Conservation (phyloP, 2,329 filamentous ascomycete genomes). For the Ceratocystis destructans region DNA sequence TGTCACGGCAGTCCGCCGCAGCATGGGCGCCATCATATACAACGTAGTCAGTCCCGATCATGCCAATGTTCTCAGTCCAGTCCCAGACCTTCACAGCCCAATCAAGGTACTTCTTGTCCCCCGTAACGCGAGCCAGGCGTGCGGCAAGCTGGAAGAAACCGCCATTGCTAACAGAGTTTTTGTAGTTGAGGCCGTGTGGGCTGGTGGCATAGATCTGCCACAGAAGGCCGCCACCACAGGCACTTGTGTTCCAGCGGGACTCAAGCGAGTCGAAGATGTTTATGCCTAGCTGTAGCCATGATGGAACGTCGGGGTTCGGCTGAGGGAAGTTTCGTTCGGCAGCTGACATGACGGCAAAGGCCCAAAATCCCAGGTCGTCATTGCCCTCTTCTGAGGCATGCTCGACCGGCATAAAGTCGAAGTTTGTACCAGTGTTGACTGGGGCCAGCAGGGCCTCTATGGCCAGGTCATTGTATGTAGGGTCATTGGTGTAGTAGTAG, state of each 20-base stretch:
- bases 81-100: slow-evolving; percentile 57
- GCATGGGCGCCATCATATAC: slow-evolving; percentile 51
- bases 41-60: slow-evolving; percentile 42
- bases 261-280: slow-evolving; percentile 62
- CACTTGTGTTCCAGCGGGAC: slow-evolving; percentile 52
- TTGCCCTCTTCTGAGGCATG: slow-evolving; percentile 53
- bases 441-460: slow-evolving; percentile 45
- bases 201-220: slow-evolving; percentile 76
- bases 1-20: slow-evolving; percentile 37
- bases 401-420: slow-evolving; percentile 45
- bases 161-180: slow-evolving; percentile 64
- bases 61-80: slow-evolving; percentile 44
- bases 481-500: slow-evolving; percentile 51
- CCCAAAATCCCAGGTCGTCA: slow-evolving; percentile 65
- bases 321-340: slow-evolving; percentile 55
- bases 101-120: slow-evolving; percentile 49
- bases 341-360: slow-evolving; percentile 51
- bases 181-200: slow-evolving; percentile 62
- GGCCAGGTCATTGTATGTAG: slow-evolving; percentile 45
- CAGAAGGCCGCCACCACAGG: slow-evolving; percentile 57
- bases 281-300: slow-evolving; percentile 52
- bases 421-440: slow-evolving; percentile 40
- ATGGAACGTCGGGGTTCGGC: slow-evolving; percentile 40
- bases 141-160: slow-evolving; percentile 73
- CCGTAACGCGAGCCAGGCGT: slow-evolving; percentile 56